Conservation (phyloP, 2,329 filamentous ascomycete species). For the Paraphoma chrysanthemicola region DNA sequence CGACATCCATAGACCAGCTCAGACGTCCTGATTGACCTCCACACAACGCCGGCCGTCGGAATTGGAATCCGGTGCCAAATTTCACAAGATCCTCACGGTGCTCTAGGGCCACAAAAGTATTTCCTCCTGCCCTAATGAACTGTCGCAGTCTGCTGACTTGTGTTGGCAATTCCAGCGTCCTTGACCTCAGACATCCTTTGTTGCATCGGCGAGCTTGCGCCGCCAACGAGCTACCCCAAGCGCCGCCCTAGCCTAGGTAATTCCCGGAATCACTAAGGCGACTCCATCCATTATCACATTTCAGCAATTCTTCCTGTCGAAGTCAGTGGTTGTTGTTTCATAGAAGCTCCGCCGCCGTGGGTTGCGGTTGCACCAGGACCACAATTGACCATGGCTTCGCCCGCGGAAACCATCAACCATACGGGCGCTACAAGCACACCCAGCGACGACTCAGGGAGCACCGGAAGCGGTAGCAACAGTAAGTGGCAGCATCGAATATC, state of each 20-base stretch:
- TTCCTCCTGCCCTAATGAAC: no score
- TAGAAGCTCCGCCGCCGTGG: neutral
- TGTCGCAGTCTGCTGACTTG: constrained; percentile 30
- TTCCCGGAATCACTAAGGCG: no score
- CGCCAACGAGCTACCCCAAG: constrained; percentile 19
- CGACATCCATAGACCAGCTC: neutral
- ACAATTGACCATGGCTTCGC: constrained; percentile 32
- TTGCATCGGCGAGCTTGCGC: constrained; percentile 23
- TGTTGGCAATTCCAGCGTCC: constrained; percentile 22
- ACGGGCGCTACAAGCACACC: constrained; percentile 35
- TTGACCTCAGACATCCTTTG: constrained; percentile 32
- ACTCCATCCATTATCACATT: no score
- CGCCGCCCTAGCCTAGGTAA: constrained; percentile 4
- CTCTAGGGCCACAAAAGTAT: no score
- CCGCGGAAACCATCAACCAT: constrained; percentile 31
- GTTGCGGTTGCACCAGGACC: constrained; percentile 18
- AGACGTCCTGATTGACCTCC: neutral
- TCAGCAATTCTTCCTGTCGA: no score
- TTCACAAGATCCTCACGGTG: no score
- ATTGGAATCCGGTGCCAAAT: neutral
- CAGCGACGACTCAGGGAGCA: constrained; percentile 37
- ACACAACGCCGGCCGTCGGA: neutral
- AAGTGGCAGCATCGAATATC: constrained; percentile 17
- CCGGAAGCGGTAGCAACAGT: constrained; percentile 42
- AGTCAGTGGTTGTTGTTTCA: no score